Conservation (phyloP, 371 early-diverging fungal genomes). For the Zychaea mexicana region DNA sequence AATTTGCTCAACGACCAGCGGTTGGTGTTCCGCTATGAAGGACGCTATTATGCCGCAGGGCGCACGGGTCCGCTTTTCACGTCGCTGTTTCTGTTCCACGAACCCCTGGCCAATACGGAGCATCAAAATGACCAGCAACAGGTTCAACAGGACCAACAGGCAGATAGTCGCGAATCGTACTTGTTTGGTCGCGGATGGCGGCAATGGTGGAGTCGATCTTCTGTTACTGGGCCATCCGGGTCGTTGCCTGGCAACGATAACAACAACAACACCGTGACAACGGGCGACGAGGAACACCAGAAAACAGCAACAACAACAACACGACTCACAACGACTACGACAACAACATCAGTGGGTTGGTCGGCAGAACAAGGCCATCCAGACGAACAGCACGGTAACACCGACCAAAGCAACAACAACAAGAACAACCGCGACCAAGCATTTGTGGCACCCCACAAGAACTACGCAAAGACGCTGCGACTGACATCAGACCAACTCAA, state of each 20-base stretch:
- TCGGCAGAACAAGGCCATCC: conserved; percentile 22
- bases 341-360: conserved; percentile 47
- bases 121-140: conserved; percentile 4
- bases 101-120: conserved; percentile 14
- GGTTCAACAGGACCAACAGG: conserved; percentile 7
- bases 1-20: conserved; percentile 63
- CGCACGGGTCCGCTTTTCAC: conserved; percentile 52
- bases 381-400: background rate
- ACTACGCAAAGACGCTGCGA: conserved; percentile 88
- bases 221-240: conserved; percentile 30
- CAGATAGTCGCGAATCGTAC: conserved; percentile 39
- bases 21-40: conserved; percentile 68
- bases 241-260: background rate
- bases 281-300: conserved; percentile 6
- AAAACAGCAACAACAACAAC: conserved; percentile 15
- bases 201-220: conserved; percentile 54
- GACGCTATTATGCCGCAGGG: conserved; percentile 48
- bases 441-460: conserved; percentile 30
- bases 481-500: conserved; percentile 92
- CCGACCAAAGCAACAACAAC: background rate
- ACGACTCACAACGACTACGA: conserved; percentile 45
- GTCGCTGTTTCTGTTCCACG: conserved; percentile 53
- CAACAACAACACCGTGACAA: conserved; percentile 8
- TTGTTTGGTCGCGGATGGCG: conserved; percentile 51
- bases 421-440: background rate